A percentile compares a stretch with the other conserved stretches of the same genome.
Evolutionary conservation across 1,284 basidiomycete genomes (phyloP).

Genomic region (Fistulinella cinereoalba): DNA sequence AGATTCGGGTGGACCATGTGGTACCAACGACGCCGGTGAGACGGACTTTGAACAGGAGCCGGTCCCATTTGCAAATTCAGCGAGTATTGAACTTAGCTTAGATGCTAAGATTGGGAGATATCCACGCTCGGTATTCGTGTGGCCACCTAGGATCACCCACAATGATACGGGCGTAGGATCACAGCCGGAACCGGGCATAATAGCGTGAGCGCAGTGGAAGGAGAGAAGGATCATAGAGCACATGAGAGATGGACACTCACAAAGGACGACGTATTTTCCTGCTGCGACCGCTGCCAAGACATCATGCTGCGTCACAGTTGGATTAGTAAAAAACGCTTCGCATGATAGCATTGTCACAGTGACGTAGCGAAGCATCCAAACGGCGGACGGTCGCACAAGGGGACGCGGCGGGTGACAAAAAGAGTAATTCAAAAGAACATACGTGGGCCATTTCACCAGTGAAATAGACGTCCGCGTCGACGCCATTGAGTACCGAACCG

Average conservation of each 20-base stretch:
- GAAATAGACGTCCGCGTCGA: conserved; percentile 77
- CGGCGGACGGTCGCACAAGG: conserved; percentile 1
- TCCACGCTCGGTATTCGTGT: conserved; percentile 87
- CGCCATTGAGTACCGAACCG: conserved; percentile 66
- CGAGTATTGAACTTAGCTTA: conserved; percentile 45
- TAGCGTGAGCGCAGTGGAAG: conserved; percentile 16
- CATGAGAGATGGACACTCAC: conserved; percentile 40
- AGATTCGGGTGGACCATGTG: conserved; percentile 35
- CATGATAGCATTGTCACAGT: conserved; percentile 1
- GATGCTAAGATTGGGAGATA: conserved; percentile 71
- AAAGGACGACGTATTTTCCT: conserved; percentile 77
- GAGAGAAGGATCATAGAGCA: not conserved
- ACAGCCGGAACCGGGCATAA: conserved; percentile 16
- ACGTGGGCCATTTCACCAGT: conserved; percentile 94
- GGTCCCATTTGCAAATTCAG: conserved; percentile 31
- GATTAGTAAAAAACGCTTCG: conserved; percentile 10
- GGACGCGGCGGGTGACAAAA: not conserved
- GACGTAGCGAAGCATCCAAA: conserved; percentile 12
- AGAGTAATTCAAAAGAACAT: conserved; percentile 31
- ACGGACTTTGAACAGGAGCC: conserved; percentile 32
- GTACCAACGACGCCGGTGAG: conserved; percentile 2
- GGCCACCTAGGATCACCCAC: conserved; percentile 50
- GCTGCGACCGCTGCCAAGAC: conserved; percentile 72
- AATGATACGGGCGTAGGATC: conserved; percentile 6
- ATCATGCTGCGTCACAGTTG: conserved; percentile 59